Percentiles rank a stretch among this genome's conserved stretches.
Evolutionary conservation across 441 rosid species (phyloP).

Genomic region (Oxalis stricta): DNA sequence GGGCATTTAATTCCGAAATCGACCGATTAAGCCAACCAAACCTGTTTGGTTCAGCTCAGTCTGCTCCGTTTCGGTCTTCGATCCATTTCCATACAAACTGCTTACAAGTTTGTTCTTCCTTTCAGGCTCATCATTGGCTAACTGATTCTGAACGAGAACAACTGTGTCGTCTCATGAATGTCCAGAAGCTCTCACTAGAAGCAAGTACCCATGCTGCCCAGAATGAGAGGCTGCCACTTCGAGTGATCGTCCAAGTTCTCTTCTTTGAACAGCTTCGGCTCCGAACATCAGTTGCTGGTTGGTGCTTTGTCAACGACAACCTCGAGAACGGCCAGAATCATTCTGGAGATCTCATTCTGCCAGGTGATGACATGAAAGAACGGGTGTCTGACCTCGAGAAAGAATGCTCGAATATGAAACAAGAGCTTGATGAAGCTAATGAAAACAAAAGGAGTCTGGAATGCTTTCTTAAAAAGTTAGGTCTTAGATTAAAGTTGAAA

Average conservation of each 20-base stretch:
- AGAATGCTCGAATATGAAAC: slow-evolving; percentile 65
- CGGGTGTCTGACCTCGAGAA: slow-evolving; percentile 69
- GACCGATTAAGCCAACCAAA: too few relatives aligned
- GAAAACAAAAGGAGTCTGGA: slow-evolving; percentile 60
- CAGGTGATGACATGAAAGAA: slow-evolving; percentile 43
- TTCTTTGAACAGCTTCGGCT: slow-evolving; percentile 91
- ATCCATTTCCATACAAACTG: background rate
- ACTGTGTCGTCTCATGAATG: slow-evolving; percentile 66
- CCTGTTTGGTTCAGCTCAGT: background rate
- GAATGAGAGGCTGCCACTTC: slow-evolving; percentile 81
- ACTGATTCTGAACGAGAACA: slow-evolving; percentile 75
- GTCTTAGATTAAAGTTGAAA: slow-evolving; percentile 33
- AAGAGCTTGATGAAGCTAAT: slow-evolving; percentile 61
- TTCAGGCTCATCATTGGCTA: slow-evolving; percentile 90
- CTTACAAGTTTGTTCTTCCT: background rate
- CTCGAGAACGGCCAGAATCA: slow-evolving; percentile 27
- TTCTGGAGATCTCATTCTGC: slow-evolving; percentile 20
- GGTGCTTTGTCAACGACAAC: slow-evolving; percentile 58
- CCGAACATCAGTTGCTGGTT: slow-evolving; percentile 59
- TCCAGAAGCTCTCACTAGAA: slow-evolving; percentile 85
- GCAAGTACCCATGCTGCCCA: slow-evolving; percentile 93
- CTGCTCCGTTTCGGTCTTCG: background rate
- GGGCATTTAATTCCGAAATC: too few relatives aligned
- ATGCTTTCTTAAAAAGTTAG: slow-evolving; percentile 33
- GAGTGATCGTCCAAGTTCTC: slow-evolving; percentile 74